These are phyloP conservation scores for Oryza rufipogon DNA, from an alignment of 176 grass and related monocot genomes.

Conservation along the genomic window DNA sequence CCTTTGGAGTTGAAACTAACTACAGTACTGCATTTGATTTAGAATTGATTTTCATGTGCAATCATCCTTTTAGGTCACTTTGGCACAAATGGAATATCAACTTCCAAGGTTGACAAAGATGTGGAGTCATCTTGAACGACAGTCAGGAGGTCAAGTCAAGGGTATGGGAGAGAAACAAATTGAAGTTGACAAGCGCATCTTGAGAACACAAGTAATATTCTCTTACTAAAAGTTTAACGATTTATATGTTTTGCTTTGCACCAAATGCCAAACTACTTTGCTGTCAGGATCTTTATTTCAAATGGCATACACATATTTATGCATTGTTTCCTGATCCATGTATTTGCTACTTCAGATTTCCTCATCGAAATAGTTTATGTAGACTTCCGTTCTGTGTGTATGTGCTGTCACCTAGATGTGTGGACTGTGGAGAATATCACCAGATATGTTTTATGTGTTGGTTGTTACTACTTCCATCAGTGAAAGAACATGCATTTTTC, in stretches of 20 bases:
- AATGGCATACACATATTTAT: constrained; percentile 17
- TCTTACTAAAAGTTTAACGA: constrained; percentile 8
- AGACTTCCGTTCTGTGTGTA: not conserved
- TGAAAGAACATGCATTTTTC: not conserved
- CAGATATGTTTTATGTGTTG: constrained; percentile 6
- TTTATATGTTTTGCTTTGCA: constrained; percentile 1
- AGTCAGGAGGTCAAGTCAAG: constrained; percentile 90
- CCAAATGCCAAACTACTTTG: constrained; percentile 18
- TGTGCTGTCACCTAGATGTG: not conserved
- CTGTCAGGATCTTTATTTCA: not conserved
- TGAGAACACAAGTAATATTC: constrained; percentile 82
- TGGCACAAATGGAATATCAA: constrained; percentile 98
- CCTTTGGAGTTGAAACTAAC: not conserved
- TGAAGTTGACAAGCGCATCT: constrained; percentile 97
- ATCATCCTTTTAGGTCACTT: constrained; percentile 66
- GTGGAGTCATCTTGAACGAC: constrained; percentile 93
- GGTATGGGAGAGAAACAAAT: constrained; percentile 99
- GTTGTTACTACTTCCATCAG: constrained; percentile 7
- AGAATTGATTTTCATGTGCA: constrained; percentile 10
- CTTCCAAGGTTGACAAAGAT: constrained; percentile 93
- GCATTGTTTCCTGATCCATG: constrained; percentile 9
- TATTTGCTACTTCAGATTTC: constrained; percentile 21
- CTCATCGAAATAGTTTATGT: constrained; percentile 1
- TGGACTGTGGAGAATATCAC: constrained; percentile 13
- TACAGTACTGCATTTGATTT: not conserved